phyloP scores from a whole-genome alignment of 192 early-diverging fungal genomes.

The Cladochytrium replicatum region DNA sequence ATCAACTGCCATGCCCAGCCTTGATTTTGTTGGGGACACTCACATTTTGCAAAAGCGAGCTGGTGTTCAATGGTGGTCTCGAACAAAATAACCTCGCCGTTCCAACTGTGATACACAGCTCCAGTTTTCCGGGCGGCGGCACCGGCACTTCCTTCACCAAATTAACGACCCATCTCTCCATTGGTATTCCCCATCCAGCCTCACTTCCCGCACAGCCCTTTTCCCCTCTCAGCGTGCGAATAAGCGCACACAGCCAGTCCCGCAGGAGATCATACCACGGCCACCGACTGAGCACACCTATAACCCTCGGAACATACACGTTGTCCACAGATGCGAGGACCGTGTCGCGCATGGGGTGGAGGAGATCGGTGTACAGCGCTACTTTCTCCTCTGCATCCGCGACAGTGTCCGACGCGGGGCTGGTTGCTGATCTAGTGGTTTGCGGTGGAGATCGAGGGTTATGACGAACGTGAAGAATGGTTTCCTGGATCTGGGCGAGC shows the following conservation, averaged over 20 bases:
- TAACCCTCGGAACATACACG: constrained; percentile 55
- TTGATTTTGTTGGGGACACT: constrained; percentile 11
- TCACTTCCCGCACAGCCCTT: constrained; percentile 24
- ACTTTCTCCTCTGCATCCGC: constrained; percentile 61
- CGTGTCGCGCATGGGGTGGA: constrained; percentile 46
- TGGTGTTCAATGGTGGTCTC: constrained; percentile 65
- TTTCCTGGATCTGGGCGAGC: constrained; percentile 31
- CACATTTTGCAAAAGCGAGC: constrained; percentile 69
- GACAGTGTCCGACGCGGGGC: constrained; percentile 14
- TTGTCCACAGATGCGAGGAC: constrained; percentile 43
- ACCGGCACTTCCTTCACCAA: constrained; percentile 62
- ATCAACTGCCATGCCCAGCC: not conserved
- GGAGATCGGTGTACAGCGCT: constrained; percentile 46
- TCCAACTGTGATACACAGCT: constrained; percentile 60
- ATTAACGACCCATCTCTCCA: constrained; percentile 50
- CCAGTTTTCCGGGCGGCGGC: constrained; percentile 71
- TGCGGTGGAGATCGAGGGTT: too few relatives aligned
- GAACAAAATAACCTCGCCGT: constrained; percentile 50
- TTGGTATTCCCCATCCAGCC: constrained; percentile 5
- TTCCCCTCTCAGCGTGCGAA: constrained; percentile 41
- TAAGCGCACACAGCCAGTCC: constrained; percentile 65
- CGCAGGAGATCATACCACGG: constrained; percentile 64
- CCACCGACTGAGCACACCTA: constrained; percentile 61
- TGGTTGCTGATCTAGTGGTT: constrained; percentile 8
- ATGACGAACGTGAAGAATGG: constrained; percentile 22